These are phyloP conservation scores for Butyriboletus loyo DNA, from an alignment of 768 basidiomycete genomes.

Conservation along the genomic window DNA sequence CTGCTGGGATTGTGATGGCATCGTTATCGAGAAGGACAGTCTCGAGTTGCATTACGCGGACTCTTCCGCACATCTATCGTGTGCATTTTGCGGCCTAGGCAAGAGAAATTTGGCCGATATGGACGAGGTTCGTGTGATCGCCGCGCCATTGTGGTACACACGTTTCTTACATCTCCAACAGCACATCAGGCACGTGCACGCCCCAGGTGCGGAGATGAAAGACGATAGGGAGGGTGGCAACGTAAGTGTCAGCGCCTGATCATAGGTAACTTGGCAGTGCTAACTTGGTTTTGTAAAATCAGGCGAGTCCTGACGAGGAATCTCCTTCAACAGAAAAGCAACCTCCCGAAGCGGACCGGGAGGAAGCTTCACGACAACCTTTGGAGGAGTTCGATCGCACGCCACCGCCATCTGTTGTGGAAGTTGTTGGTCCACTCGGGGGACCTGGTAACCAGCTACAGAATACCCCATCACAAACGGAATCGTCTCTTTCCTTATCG, in stretches of 20 bases:
- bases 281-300: conserved; percentile 1
- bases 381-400: background rate
- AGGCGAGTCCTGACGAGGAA: conserved; percentile 2
- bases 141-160: background rate
- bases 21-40: conserved; percentile 17
- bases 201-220: conserved; percentile 1
- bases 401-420: background rate
- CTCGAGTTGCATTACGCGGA: conserved; percentile 25
- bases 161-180: conserved; percentile 9
- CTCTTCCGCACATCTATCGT: conserved; percentile 21
- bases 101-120: conserved; percentile 13
- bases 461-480: background rate
- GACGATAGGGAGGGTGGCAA: background rate
- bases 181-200: conserved; percentile 22
- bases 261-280: background rate
- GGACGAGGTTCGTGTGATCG: conserved; percentile 18
- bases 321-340: background rate
- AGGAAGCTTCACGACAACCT: background rate
- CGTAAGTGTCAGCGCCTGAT: conserved; percentile 1
- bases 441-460: background rate
- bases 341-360: background rate
- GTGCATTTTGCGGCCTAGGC: conserved; percentile 17
- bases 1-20: conserved; percentile 31
- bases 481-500: background rate
- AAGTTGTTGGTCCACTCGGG: background rate